Base-by-base conservation (phyloP, 2,329 filamentous ascomycete genomes). In the Botrytis fragariae region DNA sequence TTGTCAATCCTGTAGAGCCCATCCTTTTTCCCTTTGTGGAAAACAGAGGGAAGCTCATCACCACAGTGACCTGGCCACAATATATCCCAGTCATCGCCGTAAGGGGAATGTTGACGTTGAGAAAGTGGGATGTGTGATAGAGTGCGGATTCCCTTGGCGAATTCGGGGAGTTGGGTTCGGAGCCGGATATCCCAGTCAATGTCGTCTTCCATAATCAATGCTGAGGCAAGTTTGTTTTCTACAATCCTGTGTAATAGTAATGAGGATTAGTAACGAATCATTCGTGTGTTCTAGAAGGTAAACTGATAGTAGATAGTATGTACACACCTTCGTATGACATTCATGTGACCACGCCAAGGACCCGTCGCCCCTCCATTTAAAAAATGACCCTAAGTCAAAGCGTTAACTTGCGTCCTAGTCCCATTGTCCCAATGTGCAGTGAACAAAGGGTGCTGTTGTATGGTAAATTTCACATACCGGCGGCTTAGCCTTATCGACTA, bases 161-260 rank as follows among this genome's bases (percentile, higher is more conserved):
- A 79, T n/a, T 80, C 77, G n/a, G 75, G 74, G 25, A 82, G 74
- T 72, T 82, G 77, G 1, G 74, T 65, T 70, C 81, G 80, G 67
- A 84, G 76, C 29, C 80, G 77, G 64, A 84, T 79, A 74, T 84
- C 83, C 83, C 83, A 84, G 76, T 85, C 83, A 65, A 83, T 80
- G 76, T 85, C 83, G 69, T 84, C 84, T 73, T 85, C 82, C 76
- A 85, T 77, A 32, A 84, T 83, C 10, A 85, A 75, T 10, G 82
- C 83, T 10, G 82, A 82, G 8, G 81, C 78, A 20, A 71, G 42
- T 1, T 71, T 48, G 10, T 32, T 51, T 22, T 64, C 44, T 39
- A 71, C 16, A 10, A 71, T 82, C 42, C 16, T 80, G 14, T 22
- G 14, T 79, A 4, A 77, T 75, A n/a, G 22, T 18, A 18, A 29